phyloP scores from a whole-genome alignment of 2,329 filamentous ascomycete species.

The Calonectria pauciramosa region DNA sequence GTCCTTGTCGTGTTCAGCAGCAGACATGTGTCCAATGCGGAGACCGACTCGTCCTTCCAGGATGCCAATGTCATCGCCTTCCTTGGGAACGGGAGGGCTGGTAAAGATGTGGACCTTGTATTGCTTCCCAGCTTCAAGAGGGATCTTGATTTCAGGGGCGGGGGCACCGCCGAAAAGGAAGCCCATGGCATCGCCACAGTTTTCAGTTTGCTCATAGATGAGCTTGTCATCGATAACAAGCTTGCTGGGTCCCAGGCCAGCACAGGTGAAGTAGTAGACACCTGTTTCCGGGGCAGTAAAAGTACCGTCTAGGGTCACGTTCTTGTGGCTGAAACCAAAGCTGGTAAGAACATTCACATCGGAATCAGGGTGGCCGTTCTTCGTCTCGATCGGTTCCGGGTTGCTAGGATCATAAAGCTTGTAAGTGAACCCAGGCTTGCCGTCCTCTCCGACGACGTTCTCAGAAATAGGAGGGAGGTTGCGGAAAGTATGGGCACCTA shows the following conservation, averaged over 20 bases:
- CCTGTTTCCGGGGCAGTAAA: conserved; percentile 49
- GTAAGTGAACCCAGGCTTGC: conserved; percentile 49
- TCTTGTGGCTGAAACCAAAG: conserved; percentile 44
- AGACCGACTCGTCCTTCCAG: conserved; percentile 50
- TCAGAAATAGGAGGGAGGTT: conserved; percentile 43
- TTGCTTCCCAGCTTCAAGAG: conserved; percentile 45
- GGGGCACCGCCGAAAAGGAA: conserved; percentile 50
- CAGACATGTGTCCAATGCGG: conserved; percentile 49
- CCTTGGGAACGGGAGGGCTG: conserved; percentile 43
- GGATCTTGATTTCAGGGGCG: conserved; percentile 48
- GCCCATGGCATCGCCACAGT: conserved; percentile 51
- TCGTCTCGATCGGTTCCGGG: conserved; percentile 40
- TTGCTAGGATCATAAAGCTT: conserved; percentile 47
- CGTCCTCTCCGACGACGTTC: conserved; percentile 48
- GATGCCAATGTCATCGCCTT: conserved; percentile 47
- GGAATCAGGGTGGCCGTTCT: conserved; percentile 44
- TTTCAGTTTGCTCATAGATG: conserved; percentile 49
- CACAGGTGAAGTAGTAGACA: conserved; percentile 50
- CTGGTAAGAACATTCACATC: conserved; percentile 39
- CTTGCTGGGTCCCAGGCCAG: conserved; percentile 48
- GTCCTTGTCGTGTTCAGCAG: conserved; percentile 51
- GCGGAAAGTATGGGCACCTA: conserved; percentile 47
- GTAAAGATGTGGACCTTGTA: conserved; percentile 50
- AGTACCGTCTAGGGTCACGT: conserved; percentile 47
- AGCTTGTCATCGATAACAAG: conserved; percentile 49